Evolutionary conservation across 2,329 filamentous ascomycete genomes (phyloP), one percentile per base, ranked within the genome.

Genomic region (Paraphaeosphaeria sporulosa): DNA sequence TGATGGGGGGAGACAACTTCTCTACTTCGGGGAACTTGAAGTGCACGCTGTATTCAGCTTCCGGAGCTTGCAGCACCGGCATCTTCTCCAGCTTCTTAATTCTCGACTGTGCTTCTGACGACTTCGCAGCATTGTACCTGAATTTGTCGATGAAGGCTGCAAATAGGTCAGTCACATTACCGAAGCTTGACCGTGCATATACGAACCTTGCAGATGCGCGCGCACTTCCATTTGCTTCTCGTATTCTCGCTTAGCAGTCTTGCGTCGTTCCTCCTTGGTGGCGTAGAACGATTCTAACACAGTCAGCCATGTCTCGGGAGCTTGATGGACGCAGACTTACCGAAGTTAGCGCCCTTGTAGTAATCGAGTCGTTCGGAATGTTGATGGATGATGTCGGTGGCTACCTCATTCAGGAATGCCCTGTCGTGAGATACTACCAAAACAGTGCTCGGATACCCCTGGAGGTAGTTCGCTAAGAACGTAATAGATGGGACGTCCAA

Each of bases 401-500:
- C 95, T 32, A 99, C 90, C 81, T 99, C 95, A 83, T 99, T 97
- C 71, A 99, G 86, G 86, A 99, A 99, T 0, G 95, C 94, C 85
- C 95, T 89, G 87, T 99, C 95, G 91, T 99, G 95, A 79, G 93
- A 97, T 66, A 99, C 95, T 56, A 99, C 94, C 15, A 99, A 85
- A 30, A 99, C 89, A 1, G 95, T 98, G 79, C 93, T 97, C 42
- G 94, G 94, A 76, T 99, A 99, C 51, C 84, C 85, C 78, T 97
- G 94, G 9, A 99, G 90, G 76, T 99, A 99, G 74, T 94, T 94
- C 50, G 94, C 91, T 77, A 99, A 86, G 87, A 98, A 99, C 58
- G 95, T 96, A 75, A 99, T 98, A 25, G 95, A 98, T n/a, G 95
- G 95, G 59, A 99, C 95, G 81, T 98, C 95, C 92, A 99, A 93